Conservation (phyloP, 1,284 basidiomycete species). For the Neolentinus lepideus region DNA sequence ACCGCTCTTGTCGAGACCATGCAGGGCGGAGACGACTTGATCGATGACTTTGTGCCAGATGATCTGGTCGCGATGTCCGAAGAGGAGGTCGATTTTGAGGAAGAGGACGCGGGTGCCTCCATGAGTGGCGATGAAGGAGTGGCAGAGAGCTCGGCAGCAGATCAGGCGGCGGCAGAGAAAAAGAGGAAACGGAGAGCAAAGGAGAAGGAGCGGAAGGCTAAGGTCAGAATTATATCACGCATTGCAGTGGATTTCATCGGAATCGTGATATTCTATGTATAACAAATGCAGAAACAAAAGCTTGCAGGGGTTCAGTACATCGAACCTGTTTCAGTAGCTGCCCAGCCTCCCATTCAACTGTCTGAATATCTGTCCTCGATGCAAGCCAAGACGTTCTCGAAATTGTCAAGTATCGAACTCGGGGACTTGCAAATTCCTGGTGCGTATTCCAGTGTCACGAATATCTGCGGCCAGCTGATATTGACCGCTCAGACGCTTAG, state of each 20-base stretch:
- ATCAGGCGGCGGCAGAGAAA: constrained; percentile 32
- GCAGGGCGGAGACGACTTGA: constrained; percentile 52
- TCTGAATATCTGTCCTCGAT: constrained; percentile 51
- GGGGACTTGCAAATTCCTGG: constrained; percentile 68
- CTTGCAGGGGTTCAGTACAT: constrained; percentile 36
- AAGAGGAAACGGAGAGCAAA: constrained; percentile 68
- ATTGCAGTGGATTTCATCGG: no score
- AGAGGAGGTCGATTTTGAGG: constrained; percentile 40
- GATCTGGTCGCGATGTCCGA: constrained; percentile 56
- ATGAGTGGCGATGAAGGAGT: constrained; percentile 40
- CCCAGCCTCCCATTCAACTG: constrained; percentile 46
- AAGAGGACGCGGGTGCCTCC: constrained; percentile 30
- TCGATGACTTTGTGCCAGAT: constrained; percentile 74
- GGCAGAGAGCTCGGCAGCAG: constrained; percentile 14
- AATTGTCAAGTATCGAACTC: constrained; percentile 64
- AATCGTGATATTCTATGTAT: constrained; percentile 6
- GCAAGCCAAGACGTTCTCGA: constrained; percentile 59
- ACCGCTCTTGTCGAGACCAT: neutral
- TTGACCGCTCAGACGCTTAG: constrained; percentile 45
- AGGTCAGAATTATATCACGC: no score
- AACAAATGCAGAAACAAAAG: constrained; percentile 48
- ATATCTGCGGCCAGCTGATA: constrained; percentile 26
- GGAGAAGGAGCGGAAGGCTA: constrained; percentile 59
- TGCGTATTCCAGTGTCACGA: constrained; percentile 25
- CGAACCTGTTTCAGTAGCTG: constrained; percentile 44